Conservation (phyloP, 2,329 filamentous ascomycete genomes). For the Colletotrichum somersetense region DNA sequence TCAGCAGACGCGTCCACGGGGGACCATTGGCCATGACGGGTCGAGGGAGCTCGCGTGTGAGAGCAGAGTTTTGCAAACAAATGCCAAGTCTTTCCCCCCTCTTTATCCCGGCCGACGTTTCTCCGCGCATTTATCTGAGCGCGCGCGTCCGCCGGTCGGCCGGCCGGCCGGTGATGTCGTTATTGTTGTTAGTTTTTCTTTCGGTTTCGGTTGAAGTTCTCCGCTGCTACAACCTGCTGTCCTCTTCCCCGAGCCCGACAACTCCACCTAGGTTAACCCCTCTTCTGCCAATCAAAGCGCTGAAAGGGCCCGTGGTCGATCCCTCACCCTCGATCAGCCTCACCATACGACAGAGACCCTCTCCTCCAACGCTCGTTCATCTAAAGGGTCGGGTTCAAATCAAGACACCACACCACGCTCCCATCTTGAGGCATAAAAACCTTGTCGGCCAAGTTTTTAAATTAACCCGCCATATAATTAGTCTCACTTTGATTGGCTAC, state of each 20-base stretch:
- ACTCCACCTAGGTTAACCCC: background rate
- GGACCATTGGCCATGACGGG: background rate
- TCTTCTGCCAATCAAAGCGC: slow-evolving; percentile 6
- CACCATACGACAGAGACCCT: slow-evolving; percentile 1
- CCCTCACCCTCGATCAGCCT: slow-evolving; percentile 18
- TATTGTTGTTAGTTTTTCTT: background rate
- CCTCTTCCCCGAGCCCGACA: background rate
- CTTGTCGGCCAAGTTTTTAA: background rate
- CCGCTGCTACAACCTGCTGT: background rate
- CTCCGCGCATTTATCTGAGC: slow-evolving; percentile 4
- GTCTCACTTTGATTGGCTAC: background rate
- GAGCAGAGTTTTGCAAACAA: slow-evolving; percentile 12
- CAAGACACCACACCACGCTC: background rate
- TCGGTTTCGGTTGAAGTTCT: background rate
- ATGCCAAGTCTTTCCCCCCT: background rate
- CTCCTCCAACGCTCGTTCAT: slow-evolving; percentile 10
- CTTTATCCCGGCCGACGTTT: slow-evolving; percentile 11
- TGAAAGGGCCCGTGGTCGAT: slow-evolving; percentile 2
- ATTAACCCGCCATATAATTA: background rate
- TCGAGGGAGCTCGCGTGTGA: background rate
- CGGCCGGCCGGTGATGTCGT: background rate
- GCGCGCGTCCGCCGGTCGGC: background rate
- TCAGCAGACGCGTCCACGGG: slow-evolving; percentile 1
- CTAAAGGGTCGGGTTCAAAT: background rate
- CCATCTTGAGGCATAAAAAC: background rate